Percentiles rank a stretch among this genome's conserved stretches.
phyloP scores from a whole-genome alignment of 441 rosid genomes.

The Aleurites moluccanus region DNA sequence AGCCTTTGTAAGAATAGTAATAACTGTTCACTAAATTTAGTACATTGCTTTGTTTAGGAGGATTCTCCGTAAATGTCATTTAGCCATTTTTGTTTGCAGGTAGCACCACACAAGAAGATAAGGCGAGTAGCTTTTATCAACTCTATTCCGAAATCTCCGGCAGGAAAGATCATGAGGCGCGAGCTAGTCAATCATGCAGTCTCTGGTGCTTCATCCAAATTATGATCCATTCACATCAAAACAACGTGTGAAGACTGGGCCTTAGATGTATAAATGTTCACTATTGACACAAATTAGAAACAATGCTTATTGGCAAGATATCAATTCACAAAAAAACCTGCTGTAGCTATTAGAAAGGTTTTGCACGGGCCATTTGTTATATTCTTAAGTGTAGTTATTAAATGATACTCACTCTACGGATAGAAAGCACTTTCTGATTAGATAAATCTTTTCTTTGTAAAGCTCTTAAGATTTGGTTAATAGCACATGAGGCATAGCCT shows the following conservation, averaged over 20 bases:
- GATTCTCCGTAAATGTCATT: not conserved
- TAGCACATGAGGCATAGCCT: too few species aligned
- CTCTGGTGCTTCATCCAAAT: conserved; percentile 39
- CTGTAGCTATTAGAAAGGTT: not conserved
- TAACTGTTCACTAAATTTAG: not conserved
- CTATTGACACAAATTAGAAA: too few species aligned
- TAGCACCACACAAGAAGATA: conserved; percentile 87
- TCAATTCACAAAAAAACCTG: not conserved
- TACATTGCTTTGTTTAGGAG: not conserved
- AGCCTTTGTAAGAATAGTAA: not conserved
- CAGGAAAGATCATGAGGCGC: conserved; percentile 81
- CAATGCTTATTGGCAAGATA: too few species aligned
- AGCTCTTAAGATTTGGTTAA: not conserved
- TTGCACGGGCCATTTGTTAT: too few species aligned
- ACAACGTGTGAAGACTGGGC: too few species aligned
- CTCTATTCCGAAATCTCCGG: conserved; percentile 64
- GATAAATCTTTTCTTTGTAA: not conserved
- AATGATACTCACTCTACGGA: not conserved
- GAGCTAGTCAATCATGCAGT: conserved; percentile 50
- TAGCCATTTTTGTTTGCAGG: conserved; percentile 43
- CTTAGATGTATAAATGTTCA: too few species aligned
- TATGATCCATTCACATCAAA: conserved; percentile 31
- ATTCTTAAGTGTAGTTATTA: not conserved
- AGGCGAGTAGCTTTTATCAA: conserved; percentile 69
- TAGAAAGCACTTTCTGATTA: not conserved